These are phyloP conservation scores for Mallotus japonicus DNA, from an alignment of 441 rosid species.

Conservation along the genomic window DNA sequence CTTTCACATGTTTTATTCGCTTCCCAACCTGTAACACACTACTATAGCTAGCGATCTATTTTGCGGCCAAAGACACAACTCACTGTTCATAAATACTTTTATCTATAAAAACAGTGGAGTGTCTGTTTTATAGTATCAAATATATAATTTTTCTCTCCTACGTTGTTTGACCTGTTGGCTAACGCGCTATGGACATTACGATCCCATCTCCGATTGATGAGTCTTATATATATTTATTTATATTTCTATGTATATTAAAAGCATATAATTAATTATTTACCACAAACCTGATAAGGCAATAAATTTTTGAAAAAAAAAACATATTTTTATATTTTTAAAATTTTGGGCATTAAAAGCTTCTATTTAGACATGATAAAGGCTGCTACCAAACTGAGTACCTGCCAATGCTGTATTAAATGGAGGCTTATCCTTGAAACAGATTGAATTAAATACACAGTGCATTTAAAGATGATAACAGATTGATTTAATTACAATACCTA, in stretches of 20 bases:
- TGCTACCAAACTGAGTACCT: constrained; percentile 25
- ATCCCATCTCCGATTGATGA: no score
- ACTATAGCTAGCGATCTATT: not conserved
- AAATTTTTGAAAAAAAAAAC: not conserved
- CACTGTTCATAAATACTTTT: not conserved
- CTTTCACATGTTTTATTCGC: constrained; percentile 7
- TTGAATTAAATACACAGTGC: constrained; percentile 24
- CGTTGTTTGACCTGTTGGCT: no score
- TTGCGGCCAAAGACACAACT: not conserved
- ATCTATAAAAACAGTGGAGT: not conserved
- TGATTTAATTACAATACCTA: constrained; percentile 27
- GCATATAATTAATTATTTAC: no score
- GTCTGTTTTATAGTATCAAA: no score
- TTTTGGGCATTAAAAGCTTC: not conserved
- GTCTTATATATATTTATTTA: no score
- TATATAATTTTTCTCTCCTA: no score
- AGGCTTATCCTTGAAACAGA: constrained; percentile 28
- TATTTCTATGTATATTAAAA: no score
- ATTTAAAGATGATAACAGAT: constrained; percentile 19
- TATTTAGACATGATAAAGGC: constrained; percentile 24
- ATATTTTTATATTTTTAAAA: not conserved
- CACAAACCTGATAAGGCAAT: not conserved
- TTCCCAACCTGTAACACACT: constrained; percentile 11
- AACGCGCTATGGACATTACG: no score
- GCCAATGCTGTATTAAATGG: constrained; percentile 29